Evolutionary conservation across 2,329 filamentous ascomycete species (phyloP).

Genomic region (Cordyceps militaris): DNA sequence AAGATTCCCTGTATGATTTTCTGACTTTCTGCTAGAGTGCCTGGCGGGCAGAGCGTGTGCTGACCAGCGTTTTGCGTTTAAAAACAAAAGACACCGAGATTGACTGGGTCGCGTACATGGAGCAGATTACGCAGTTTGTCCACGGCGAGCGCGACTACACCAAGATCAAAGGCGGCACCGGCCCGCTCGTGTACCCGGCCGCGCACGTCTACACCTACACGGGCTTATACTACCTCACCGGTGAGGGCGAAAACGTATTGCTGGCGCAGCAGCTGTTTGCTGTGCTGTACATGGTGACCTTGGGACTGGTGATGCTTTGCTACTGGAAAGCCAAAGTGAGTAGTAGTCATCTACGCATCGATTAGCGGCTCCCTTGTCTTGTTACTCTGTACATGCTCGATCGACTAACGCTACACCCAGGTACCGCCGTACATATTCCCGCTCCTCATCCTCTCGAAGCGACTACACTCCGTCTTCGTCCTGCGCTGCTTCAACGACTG

Average conservation of each 20-base stretch:
- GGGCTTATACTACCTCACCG: slow-evolving; percentile 68
- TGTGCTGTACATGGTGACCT: slow-evolving; percentile 66
- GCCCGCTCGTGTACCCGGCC: slow-evolving; percentile 90
- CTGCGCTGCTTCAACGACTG: slow-evolving; percentile 95
- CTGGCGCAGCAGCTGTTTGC: slow-evolving; percentile 81
- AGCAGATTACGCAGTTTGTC: slow-evolving; percentile 75
- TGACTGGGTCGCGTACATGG: slow-evolving; percentile 96
- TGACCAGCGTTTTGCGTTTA: neutral
- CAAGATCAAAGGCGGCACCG: slow-evolving; percentile 78
- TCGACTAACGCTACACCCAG: slow-evolving; percentile 31
- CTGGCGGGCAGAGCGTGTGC: neutral
- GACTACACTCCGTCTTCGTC: slow-evolving; percentile 88
- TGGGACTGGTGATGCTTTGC: slow-evolving; percentile 73
- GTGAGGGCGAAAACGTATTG: slow-evolving; percentile 66
- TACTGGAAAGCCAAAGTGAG: slow-evolving; percentile 67
- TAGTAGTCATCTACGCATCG: too few species aligned
- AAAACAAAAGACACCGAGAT: slow-evolving; percentile 76
- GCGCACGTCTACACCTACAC: slow-evolving; percentile 90
- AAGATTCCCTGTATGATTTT: slow-evolving; percentile 68
- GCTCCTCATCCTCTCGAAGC: slow-evolving; percentile 80
- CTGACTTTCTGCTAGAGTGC: neutral
- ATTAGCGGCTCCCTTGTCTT: too few species aligned
- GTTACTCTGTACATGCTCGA: neutral
- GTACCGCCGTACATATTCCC: slow-evolving; percentile 82
- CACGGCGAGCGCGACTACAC: slow-evolving; percentile 84